Evolutionary conservation across 2,329 filamentous ascomycete genomes (phyloP).

Genomic region (Paracoccidioides lutzii): DNA sequence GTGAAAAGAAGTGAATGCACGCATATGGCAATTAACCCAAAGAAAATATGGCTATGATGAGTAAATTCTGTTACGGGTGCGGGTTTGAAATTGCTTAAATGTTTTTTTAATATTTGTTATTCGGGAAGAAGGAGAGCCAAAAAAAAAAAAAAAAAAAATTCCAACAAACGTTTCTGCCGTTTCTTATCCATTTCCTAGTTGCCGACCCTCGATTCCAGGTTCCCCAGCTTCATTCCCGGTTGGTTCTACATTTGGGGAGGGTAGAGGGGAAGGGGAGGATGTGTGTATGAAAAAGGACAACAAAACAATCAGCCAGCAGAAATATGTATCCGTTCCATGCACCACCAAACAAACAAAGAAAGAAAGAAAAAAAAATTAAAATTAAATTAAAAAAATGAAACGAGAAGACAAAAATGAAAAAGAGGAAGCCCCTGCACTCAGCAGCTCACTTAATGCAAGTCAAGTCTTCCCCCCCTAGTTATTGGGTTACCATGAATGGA

Average conservation of each 20-base stretch:
- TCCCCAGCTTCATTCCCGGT: no score
- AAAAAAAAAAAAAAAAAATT: background rate
- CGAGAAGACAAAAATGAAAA: background rate
- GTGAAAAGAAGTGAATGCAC: background rate
- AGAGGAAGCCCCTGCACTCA: background rate
- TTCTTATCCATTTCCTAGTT: slow-evolving; percentile 1
- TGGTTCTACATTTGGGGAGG: background rate
- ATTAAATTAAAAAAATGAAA: background rate
- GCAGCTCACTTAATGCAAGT: slow-evolving; percentile 7
- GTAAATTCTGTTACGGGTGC: background rate
- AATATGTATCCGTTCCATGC: background rate
- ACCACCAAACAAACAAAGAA: background rate
- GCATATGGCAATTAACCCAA: background rate
- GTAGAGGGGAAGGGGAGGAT: background rate
- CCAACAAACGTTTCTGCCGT: slow-evolving; percentile 6
- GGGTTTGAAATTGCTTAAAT: slow-evolving; percentile 5
- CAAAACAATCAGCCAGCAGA: background rate
- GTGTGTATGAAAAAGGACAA: background rate
- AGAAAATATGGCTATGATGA: background rate
- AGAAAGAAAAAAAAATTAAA: background rate
- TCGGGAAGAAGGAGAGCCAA: no score
- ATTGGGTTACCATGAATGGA: no score
- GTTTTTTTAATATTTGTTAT: background rate
- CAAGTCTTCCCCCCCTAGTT: no score
- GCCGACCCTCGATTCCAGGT: background rate